These are phyloP conservation scores for Zymoseptoria crescenta DNA, from an alignment of 2,329 filamentous ascomycete species.

Conservation along the genomic window DNA sequence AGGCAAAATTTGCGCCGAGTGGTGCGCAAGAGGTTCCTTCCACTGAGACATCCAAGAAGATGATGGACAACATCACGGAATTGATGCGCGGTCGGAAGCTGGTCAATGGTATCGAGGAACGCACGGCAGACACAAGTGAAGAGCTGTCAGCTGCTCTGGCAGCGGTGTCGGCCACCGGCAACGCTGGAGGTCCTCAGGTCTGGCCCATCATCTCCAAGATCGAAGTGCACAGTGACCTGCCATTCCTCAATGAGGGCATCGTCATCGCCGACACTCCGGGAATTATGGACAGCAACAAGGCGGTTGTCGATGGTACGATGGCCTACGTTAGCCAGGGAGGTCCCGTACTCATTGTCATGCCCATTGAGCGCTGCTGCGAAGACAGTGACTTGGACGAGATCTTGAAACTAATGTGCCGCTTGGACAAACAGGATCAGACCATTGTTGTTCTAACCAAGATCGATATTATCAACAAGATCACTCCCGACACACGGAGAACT, in stretches of 20 bases:
- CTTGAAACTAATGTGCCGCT: conserved; percentile 4
- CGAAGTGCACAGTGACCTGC: conserved; percentile 4
- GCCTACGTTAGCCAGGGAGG: conserved; percentile 9
- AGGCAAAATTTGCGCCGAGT: neutral
- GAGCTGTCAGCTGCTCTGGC: conserved; percentile 2
- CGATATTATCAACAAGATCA: too few relatives aligned
- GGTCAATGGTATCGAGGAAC: conserved; percentile 1
- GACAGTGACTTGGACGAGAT: conserved; percentile 5
- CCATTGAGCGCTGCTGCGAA: conserved; percentile 4
- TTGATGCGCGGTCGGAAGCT: neutral
- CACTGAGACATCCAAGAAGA: neutral
- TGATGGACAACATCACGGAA: neutral
- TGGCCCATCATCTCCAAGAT: conserved; percentile 14
- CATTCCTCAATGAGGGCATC: conserved; percentile 13
- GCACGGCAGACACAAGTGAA: neutral
- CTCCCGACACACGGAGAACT: too few relatives aligned
- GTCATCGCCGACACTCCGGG: conserved; percentile 17
- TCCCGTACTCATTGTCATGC: conserved; percentile 9
- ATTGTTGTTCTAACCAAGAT: conserved; percentile 5
- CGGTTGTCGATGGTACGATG: conserved; percentile 11
- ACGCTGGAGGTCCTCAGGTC: neutral
- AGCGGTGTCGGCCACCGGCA: neutral
- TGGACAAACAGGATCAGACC: conserved; percentile 10
- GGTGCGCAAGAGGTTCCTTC: neutral
- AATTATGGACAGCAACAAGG: conserved; percentile 11